phyloP scores from a whole-genome alignment of 1,284 basidiomycete species.

The Leccinum variabile region DNA sequence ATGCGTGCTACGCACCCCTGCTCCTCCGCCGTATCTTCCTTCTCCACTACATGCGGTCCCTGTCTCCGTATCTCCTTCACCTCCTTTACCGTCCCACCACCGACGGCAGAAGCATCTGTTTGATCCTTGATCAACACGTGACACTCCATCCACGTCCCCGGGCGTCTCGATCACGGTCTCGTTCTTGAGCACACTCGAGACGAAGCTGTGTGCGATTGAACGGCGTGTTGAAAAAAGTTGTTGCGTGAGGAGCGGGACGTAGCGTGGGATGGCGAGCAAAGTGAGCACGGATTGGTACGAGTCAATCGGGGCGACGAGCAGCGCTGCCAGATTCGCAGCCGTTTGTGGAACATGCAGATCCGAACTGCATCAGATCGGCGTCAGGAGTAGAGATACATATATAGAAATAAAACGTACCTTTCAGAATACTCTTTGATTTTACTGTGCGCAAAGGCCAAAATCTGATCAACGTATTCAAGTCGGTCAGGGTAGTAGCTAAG shows the following conservation, averaged over 20 bases:
- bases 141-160: constrained; percentile 90
- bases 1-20: too few relatives aligned
- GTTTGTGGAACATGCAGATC: constrained; percentile 88
- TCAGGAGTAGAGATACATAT: too few relatives aligned
- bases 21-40: too few relatives aligned
- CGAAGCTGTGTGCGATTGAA: constrained; percentile 87
- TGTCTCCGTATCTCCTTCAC: constrained; percentile 40
- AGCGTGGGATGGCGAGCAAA: constrained; percentile 87
- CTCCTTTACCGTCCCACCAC: constrained; percentile 25
- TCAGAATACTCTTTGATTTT: too few relatives aligned
- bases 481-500: too few relatives aligned
- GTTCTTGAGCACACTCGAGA: constrained; percentile 56
- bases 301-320: constrained; percentile 78
- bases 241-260: constrained; percentile 74
- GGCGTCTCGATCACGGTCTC: constrained; percentile 36
- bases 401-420: too few relatives aligned
- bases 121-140: constrained; percentile 90
- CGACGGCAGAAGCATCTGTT: constrained; percentile 55
- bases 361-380: constrained; percentile 49
- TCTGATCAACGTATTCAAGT: too few relatives aligned
- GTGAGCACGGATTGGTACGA: constrained; percentile 94
- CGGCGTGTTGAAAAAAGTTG: constrained; percentile 74
- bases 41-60: too few relatives aligned
- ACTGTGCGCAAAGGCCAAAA: too few relatives aligned
- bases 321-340: constrained; percentile 81